Conservation (phyloP, 768 basidiomycete species). For the Auricularia heimuer region DNA sequence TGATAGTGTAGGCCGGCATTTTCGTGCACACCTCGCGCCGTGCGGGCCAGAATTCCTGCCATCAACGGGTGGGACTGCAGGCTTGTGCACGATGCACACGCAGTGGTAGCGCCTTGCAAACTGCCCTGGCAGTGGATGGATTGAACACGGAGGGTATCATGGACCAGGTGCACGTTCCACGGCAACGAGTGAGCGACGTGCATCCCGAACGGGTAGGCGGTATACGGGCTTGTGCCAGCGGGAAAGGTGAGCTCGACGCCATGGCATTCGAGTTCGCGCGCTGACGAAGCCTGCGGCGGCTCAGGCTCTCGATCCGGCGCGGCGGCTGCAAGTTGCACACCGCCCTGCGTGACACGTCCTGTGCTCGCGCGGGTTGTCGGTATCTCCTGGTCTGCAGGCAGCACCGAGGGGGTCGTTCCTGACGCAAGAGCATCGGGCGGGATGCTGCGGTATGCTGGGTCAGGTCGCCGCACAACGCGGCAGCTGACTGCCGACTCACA, state of each 20-base stretch:
- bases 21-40: slow-evolving; percentile 11
- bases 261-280: background rate
- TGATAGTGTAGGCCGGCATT: slow-evolving; percentile 11
- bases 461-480: background rate
- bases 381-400: too few relatives aligned
- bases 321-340: too few relatives aligned
- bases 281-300: too few relatives aligned
- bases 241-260: slow-evolving; percentile 2
- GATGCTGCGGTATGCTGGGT: background rate
- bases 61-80: slow-evolving; percentile 4
- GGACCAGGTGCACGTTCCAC: slow-evolving; percentile 7
- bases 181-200: slow-evolving; percentile 6
- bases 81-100: slow-evolving; percentile 1
- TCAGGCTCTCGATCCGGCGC: background rate
- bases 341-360: too few relatives aligned
- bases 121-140: background rate
- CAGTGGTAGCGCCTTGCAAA: background rate
- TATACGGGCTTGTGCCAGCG: slow-evolving; percentile 6
- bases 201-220: slow-evolving; percentile 12
- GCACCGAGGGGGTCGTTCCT: too few relatives aligned
- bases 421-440: too few relatives aligned
- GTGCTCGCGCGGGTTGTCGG: too few relatives aligned
- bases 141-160: slow-evolving; percentile 1
- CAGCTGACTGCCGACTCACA: background rate
- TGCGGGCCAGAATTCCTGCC: slow-evolving; percentile 13